These are phyloP conservation scores for Papiliotrema terrestris DNA, from an alignment of 1,284 basidiomycete species.

Conservation along the genomic window DNA sequence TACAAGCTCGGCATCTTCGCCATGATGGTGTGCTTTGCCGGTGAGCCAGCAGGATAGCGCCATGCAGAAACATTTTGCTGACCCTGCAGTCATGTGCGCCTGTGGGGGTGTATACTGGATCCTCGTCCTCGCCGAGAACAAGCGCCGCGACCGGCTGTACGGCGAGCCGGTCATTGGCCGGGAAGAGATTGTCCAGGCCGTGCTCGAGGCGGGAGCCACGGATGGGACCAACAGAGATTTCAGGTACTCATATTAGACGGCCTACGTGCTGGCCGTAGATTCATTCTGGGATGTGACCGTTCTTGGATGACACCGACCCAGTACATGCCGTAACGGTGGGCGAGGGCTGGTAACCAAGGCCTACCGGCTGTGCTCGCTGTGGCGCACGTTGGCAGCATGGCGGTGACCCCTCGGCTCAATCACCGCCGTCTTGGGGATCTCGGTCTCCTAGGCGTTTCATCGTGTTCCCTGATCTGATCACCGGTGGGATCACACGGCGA, in stretches of 20 bases:
- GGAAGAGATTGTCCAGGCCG: neutral
- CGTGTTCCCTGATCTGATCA: too few relatives aligned
- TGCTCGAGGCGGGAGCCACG: neutral
- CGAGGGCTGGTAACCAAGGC: too few relatives aligned
- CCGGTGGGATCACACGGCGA: too few relatives aligned
- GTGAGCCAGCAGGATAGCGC: neutral
- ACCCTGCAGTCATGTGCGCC: neutral
- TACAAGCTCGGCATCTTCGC: neutral
- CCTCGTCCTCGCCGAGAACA: slow-evolving; percentile 1
- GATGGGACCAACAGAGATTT: slow-evolving; percentile 5
- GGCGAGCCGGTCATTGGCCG: neutral
- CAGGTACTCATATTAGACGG: slow-evolving; percentile 7
- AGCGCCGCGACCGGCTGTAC: neutral
- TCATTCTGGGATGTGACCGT: too few relatives aligned
- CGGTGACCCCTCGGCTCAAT: too few relatives aligned
- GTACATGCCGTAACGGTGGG: too few relatives aligned
- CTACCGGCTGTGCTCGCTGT: too few relatives aligned
- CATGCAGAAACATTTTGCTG: neutral
- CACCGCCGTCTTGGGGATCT: too few relatives aligned
- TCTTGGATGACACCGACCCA: too few relatives aligned
- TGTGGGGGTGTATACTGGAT: slow-evolving; percentile 3
- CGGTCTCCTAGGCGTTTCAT: too few relatives aligned
- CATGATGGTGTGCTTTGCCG: neutral
- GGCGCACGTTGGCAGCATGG: too few relatives aligned
- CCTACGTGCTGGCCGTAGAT: too few relatives aligned